These are phyloP conservation scores for Calonectria hawksworthii DNA, from an alignment of 2,329 filamentous ascomycete species.

Conservation along the genomic window DNA sequence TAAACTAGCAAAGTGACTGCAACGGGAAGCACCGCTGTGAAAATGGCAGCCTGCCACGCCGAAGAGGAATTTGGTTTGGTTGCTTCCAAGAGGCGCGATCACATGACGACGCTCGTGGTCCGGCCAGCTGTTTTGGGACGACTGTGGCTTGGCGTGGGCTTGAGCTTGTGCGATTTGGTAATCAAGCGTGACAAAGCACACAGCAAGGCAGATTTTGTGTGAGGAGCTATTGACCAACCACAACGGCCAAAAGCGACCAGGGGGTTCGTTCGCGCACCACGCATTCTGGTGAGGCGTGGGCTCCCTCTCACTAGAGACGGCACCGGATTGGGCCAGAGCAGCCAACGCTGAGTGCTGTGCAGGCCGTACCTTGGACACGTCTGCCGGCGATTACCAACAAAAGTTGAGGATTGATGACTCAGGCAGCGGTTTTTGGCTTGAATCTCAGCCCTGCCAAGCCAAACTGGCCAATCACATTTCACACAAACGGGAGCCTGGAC, in stretches of 20 bases:
- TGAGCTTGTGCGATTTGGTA: background rate
- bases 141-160: background rate
- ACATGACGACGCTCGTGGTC: background rate
- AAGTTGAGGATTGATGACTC: background rate
- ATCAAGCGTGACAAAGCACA: background rate
- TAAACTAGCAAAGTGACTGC: background rate
- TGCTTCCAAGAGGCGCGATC: background rate
- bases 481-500: background rate
- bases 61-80: background rate
- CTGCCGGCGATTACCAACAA: background rate
- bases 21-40: background rate
- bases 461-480: background rate
- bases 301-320: slow-evolving; percentile 35
- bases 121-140: background rate
- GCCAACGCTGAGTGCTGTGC: background rate
- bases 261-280: background rate
- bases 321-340: background rate
- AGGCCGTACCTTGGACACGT: background rate
- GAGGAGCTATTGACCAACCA: background rate
- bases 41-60: slow-evolving; percentile 3
- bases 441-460: background rate
- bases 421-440: slow-evolving; percentile 4
- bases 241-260: background rate
- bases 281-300: slow-evolving; percentile 24
- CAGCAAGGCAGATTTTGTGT: slow-evolving; percentile 19